Conservation (phyloP, 2,329 filamentous ascomycete species). For the Sclerotinia minor region DNA sequence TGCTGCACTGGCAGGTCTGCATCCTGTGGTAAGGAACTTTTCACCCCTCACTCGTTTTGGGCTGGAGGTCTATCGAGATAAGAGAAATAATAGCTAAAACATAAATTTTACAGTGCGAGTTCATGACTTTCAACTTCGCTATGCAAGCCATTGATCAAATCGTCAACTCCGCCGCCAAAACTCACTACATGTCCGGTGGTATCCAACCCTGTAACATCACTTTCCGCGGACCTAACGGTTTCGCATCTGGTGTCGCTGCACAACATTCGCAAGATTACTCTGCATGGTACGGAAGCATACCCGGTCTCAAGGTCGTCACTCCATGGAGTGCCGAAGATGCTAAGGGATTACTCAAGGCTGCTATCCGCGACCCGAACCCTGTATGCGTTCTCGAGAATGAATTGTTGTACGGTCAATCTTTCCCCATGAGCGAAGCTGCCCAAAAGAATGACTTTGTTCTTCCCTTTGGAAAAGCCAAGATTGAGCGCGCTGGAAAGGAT, state of each 20-base stretch:
- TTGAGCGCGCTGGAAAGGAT: conserved; percentile 94
- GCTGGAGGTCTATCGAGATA: neutral
- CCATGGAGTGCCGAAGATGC: conserved; percentile 98
- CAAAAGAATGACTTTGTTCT: conserved; percentile 96
- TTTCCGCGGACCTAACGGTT: conserved; percentile 98
- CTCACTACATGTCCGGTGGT: conserved; percentile 99
- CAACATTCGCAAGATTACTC: conserved; percentile 99
- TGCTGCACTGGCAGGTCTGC: conserved; percentile 89
- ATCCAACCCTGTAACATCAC: conserved; percentile 99
- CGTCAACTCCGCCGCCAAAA: conserved; percentile 98
- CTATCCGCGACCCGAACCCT: conserved; percentile 97
- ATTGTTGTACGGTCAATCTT: conserved; percentile 86
- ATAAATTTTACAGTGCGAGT: conserved; percentile 71
- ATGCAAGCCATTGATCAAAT: conserved; percentile 99
- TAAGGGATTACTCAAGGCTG: conserved; percentile 96
- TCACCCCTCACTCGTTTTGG: conserved; percentile 20
- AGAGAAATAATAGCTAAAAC: conserved; percentile 12
- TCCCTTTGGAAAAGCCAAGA: conserved; percentile 98
- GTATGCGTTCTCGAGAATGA: conserved; percentile 90
- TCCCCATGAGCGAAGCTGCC: conserved; percentile 96
- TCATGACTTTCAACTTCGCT: conserved; percentile 99
- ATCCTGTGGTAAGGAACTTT: conserved; percentile 75
- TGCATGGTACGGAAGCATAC: conserved; percentile 98
- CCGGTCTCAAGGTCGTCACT: conserved; percentile 92
- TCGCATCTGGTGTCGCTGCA: conserved; percentile 89